phyloP scores from a whole-genome alignment of 1,284 basidiomycete species.

The Apiotrichum laibachii region DNA sequence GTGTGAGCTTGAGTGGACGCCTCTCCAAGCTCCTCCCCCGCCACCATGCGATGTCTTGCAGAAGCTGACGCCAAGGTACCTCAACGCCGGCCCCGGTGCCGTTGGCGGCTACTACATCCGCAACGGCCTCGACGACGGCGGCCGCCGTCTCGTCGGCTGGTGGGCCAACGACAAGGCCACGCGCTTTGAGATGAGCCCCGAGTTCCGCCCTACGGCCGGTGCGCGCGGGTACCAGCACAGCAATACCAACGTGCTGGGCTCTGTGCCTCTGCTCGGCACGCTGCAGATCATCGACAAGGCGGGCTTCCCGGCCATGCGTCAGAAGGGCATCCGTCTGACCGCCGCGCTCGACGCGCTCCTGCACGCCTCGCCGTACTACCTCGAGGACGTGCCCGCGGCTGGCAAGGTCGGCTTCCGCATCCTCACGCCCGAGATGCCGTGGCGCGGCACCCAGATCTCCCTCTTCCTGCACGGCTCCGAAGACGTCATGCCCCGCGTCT shows the following conservation, averaged over 20 bases:
- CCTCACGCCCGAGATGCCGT: slow-evolving; percentile 70
- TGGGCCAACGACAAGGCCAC: slow-evolving; percentile 89
- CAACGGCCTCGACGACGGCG: slow-evolving; percentile 43
- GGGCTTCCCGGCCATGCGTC: slow-evolving; percentile 66
- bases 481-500: slow-evolving; percentile 69
- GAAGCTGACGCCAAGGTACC: slow-evolving; percentile 56
- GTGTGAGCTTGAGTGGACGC: no score
- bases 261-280: slow-evolving; percentile 75
- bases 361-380: slow-evolving; percentile 61
- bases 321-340: slow-evolving; percentile 70
- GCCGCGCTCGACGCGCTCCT: slow-evolving; percentile 67
- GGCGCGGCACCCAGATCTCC: slow-evolving; percentile 81
- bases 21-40: no score
- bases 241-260: slow-evolving; percentile 79
- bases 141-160: slow-evolving; percentile 82
- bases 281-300: slow-evolving; percentile 76
- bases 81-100: slow-evolving; percentile 91
- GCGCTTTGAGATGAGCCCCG: slow-evolving; percentile 84
- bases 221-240: slow-evolving; percentile 95
- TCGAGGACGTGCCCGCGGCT: slow-evolving; percentile 9
- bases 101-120: slow-evolving; percentile 68
- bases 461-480: slow-evolving; percentile 63
- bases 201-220: slow-evolving; percentile 77
- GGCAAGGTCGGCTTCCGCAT: slow-evolving; percentile 66
- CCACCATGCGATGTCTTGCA: no score